Percentiles rank a stretch among this genome's conserved stretches.
These are phyloP conservation scores for Stramenopiles sp. DNA, from an alignment of 352 stramenopile genomes.

Conservation along the genomic window DNA sequence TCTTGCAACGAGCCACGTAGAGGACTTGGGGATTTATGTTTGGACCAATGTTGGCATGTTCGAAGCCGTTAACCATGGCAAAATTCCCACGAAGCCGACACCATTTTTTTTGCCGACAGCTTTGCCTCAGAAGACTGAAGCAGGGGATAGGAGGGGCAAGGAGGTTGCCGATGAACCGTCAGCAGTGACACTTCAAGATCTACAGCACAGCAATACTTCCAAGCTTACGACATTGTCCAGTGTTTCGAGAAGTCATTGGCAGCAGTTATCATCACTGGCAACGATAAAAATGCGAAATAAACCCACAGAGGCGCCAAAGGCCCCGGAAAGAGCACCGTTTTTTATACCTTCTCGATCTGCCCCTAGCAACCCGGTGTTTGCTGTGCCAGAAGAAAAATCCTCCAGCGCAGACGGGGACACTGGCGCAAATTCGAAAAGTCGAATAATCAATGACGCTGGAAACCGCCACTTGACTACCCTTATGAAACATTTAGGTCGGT, in stretches of 20 bases:
- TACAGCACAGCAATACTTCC: neutral
- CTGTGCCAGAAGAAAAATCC: no score
- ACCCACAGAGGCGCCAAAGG: slow-evolving; percentile 73
- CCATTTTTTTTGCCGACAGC: no score
- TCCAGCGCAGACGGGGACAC: no score
- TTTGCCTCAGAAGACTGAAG: no score
- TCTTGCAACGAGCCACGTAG: slow-evolving; percentile 74
- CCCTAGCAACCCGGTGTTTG: no score
- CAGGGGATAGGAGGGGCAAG: no score
- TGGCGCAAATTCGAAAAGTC: no score
- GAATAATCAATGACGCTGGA: slow-evolving; percentile 39
- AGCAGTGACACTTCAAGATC: no score
- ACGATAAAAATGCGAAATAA: slow-evolving; percentile 88
- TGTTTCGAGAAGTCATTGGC: slow-evolving; percentile 55
- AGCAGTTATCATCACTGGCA: slow-evolving; percentile 68
- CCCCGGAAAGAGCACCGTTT: slow-evolving; percentile 75
- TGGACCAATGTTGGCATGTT: slow-evolving; percentile 81
- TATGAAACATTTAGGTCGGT: slow-evolving; percentile 9
- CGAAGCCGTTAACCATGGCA: slow-evolving; percentile 58
- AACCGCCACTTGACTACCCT: slow-evolving; percentile 16
- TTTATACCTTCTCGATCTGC: no score
- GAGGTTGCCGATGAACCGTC: no score
- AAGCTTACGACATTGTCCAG: slow-evolving; percentile 49
- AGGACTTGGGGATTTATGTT: slow-evolving; percentile 69
- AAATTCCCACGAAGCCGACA: no score